Evolutionary conservation across 805 yeast genomes (phyloP).

Genomic region (Candida loeiensis): DNA sequence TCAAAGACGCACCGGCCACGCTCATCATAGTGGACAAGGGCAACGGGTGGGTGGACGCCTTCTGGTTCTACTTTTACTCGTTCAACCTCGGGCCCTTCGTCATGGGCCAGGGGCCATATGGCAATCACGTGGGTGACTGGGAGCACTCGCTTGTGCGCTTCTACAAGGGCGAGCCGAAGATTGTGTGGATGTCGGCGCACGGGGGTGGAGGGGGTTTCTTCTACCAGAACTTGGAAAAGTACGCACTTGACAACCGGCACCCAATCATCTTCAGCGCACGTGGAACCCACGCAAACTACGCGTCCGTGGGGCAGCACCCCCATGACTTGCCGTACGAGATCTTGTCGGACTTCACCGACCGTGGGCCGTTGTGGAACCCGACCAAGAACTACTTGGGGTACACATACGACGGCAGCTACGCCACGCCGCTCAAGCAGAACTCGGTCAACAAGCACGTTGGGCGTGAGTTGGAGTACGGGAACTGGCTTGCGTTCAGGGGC

Average conservation of each 20-base stretch:
- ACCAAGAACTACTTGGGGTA: constrained; percentile 76
- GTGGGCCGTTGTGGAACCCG: constrained; percentile 97
- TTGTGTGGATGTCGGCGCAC: constrained; percentile 96
- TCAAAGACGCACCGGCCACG: constrained; percentile 74
- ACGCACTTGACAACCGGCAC: constrained; percentile 38
- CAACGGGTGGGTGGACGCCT: constrained; percentile 91
- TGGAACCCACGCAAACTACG: constrained; percentile 97
- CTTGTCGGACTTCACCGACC: constrained; percentile 86
- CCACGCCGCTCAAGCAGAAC: constrained; percentile 41
- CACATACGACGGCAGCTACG: constrained; percentile 60
- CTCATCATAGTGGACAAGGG: constrained; percentile 88
- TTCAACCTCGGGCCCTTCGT: constrained; percentile 95
- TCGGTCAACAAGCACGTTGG: constrained; percentile 45
- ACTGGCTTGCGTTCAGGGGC: constrained; percentile 80
- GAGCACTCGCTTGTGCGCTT: constrained; percentile 89
- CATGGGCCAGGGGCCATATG: constrained; percentile 97
- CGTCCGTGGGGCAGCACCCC: constrained; percentile 92
- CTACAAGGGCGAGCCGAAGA: constrained; percentile 71
- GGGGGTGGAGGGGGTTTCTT: constrained; percentile 93
- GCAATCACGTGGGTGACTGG: constrained; percentile 98
- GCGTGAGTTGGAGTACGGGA: constrained; percentile 53
- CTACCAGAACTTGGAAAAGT: constrained; percentile 71
- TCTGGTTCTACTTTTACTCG: constrained; percentile 93
- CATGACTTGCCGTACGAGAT: constrained; percentile 94
- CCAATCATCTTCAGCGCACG: constrained; percentile 88